Base-by-base conservation (phyloP, 2,329 filamentous ascomycete genomes). In the Xylariaceae sp. region DNA sequence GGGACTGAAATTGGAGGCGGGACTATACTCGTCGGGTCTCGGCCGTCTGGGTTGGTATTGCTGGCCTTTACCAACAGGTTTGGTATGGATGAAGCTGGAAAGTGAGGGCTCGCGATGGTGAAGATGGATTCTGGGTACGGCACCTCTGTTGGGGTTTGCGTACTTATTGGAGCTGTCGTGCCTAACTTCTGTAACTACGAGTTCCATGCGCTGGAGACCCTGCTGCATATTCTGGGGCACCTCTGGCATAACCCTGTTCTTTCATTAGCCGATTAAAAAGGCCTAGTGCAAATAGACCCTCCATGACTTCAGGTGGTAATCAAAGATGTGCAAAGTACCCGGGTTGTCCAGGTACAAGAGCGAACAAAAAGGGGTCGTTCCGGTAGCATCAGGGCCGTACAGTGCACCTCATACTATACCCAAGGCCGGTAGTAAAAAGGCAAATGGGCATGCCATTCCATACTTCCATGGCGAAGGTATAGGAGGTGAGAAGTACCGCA, bases 141-240 rank as follows among this genome's bases (percentile, higher is more conserved):
- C 51, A 60, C 57, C 51, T 67, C 63, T 68, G 69, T 62, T 71
- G 66, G 63, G 68, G 65, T 67, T 69, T 64, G 52, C 10, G 51
- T 62, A 67, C 47, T 50, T 17, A 50, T 50, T 50, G 48, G 48
- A 30, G 67, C 73, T 72, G 69, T 69, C 68, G 44, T 66, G 66
- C 52, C 72, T 75, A 70, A 75, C 76, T 75, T 78, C 82, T 77
- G 75, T 77, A 62, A 88, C 88, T 78, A 92, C 87, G 61, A 92
- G 82, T 80, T 97, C 92, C 78, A 99, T 85, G 74, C 92, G 88
- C 70, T 93, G 89, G 66, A 99, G 84, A 76, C 90, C 93, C 71
- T 96, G 88, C 78, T 96, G 92, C 85, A 99, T 97, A 76, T 96
- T 93, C 76, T 93, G 89, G 67, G 93, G 91, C 66, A 97, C 92